Evolutionary conservation across 2,329 filamentous ascomycete genomes (phyloP).

Genomic region (Alternaria gansuensis): DNA sequence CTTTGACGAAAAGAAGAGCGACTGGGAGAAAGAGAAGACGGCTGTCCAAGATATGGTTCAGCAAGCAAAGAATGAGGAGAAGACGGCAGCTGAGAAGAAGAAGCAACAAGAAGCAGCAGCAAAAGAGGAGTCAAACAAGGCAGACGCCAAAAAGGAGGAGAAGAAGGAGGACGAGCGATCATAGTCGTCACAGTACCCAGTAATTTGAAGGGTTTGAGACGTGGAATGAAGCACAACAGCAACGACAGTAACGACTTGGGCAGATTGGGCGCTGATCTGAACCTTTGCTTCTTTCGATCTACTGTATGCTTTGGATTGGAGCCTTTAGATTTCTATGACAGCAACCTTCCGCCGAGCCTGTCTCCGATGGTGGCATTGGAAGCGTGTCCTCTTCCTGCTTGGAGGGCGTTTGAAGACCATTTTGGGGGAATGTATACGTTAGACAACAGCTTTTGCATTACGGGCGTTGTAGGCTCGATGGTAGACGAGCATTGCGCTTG

Average conservation of each 20-base stretch:
- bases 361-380: constrained; percentile 23
- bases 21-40: constrained; percentile 92
- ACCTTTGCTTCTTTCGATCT: constrained; percentile 13
- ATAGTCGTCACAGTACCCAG: constrained; percentile 9
- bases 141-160: constrained; percentile 36
- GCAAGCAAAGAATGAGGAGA: constrained; percentile 60
- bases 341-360: constrained; percentile 23
- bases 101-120: constrained; percentile 64
- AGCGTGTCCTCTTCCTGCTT: constrained; percentile 19
- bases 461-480: constrained; percentile 36
- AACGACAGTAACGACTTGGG: constrained; percentile 32
- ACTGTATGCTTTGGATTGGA: constrained; percentile 7
- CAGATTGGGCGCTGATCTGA: constrained; percentile 13
- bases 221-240: constrained; percentile 14
- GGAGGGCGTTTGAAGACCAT: constrained; percentile 31
- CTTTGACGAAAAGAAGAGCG: constrained; percentile 76
- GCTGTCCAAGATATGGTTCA: constrained; percentile 75
- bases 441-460: constrained; percentile 45
- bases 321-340: not conserved
- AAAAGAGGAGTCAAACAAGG: constrained; percentile 38
- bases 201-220: constrained; percentile 8
- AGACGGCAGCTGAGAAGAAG: constrained; percentile 52
- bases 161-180: constrained; percentile 15
- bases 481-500: constrained; percentile 23
- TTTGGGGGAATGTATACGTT: constrained; percentile 43